These are phyloP conservation scores for Penicillium hesseltinei DNA, from an alignment of 2,329 filamentous ascomycete species.

Conservation along the genomic window DNA sequence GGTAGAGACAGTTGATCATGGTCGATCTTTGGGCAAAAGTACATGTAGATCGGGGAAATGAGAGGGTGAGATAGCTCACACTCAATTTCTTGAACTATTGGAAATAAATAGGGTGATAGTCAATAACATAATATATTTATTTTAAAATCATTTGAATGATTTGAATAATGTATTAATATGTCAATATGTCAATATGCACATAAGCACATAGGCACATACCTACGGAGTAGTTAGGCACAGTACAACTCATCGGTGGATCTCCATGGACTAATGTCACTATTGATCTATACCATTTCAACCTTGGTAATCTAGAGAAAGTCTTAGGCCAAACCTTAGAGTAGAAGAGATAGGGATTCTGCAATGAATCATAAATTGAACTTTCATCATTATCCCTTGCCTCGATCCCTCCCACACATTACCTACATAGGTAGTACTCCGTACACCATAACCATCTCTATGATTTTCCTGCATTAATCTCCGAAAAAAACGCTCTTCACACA, in stretches of 20 bases:
- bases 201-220: no score
- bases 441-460: neutral
- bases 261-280: neutral
- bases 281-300: neutral
- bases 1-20: slow-evolving; percentile 12
- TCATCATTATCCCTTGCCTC: neutral
- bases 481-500: slow-evolving; percentile 2
- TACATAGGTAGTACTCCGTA: neutral
- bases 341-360: neutral
- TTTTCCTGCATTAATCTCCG: slow-evolving; percentile 8
- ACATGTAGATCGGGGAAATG: slow-evolving; percentile 1
- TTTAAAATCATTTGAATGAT: neutral
- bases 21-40: neutral
- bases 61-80: slow-evolving; percentile 4
- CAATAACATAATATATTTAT: neutral
- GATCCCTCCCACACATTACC: neutral
- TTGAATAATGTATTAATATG: neutral
- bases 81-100: slow-evolving; percentile 1
- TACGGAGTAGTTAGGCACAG: no score
- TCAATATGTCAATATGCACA: no score
- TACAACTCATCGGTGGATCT: neutral
- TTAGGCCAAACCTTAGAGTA: neutral
- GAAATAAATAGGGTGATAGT: neutral
- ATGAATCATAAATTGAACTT: neutral
- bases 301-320: neutral